Evolutionary conservation across 345 rosid species (phyloP).

Genomic region (Carallia brachiata): DNA sequence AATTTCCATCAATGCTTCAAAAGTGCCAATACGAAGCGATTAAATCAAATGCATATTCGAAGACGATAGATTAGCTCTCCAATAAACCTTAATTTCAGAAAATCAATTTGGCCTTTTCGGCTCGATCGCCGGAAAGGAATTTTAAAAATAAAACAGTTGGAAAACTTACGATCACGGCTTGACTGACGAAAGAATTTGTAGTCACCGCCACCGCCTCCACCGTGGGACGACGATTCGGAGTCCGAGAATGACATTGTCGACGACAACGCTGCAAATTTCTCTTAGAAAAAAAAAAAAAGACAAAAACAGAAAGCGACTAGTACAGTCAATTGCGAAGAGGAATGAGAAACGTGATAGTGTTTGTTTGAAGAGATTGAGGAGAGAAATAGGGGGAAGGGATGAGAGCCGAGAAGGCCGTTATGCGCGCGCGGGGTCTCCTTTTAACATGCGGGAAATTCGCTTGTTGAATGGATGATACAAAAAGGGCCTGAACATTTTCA

Average conservation of each 20-base stretch:
- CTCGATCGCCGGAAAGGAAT: too few relatives aligned
- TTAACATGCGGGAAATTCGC: not conserved
- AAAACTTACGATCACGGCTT: conserved; percentile 71
- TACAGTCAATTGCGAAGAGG: not conserved
- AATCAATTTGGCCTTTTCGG: too few relatives aligned
- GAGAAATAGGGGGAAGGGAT: not conserved
- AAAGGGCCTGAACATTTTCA: too few relatives aligned
- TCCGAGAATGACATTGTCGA: conserved; percentile 62
- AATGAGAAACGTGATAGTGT: not conserved
- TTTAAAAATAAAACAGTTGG: not conserved
- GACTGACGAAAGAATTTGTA: conserved; percentile 71
- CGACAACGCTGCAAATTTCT: not conserved
- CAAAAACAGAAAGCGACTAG: not conserved
- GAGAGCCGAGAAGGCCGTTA: not conserved
- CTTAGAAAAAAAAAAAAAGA: not conserved
- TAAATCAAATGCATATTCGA: too few relatives aligned
- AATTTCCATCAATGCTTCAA: too few relatives aligned
- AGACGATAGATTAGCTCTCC: too few relatives aligned
- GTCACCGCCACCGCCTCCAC: conserved; percentile 33
- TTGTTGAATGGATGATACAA: not conserved
- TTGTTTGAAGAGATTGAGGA: not conserved
- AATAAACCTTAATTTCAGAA: too few relatives aligned
- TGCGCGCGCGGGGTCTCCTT: not conserved
- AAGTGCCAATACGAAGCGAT: too few relatives aligned
- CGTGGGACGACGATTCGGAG: conserved; percentile 54